Conservation (phyloP, 2,329 filamentous ascomycete genomes). For the Aaosphaeria arxii region DNA sequence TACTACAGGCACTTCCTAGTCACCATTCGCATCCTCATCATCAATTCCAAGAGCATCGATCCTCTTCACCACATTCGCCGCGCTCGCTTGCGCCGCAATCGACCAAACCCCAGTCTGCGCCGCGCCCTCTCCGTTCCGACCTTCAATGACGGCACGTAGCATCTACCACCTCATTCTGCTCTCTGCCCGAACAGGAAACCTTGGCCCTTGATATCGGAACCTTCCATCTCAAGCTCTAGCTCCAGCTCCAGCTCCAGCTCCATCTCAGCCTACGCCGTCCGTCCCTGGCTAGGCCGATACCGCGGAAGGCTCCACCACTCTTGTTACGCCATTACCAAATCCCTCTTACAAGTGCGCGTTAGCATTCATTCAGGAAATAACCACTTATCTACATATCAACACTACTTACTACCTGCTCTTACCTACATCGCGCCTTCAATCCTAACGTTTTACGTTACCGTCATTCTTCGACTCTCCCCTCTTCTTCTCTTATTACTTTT, state of each 20-base stretch:
- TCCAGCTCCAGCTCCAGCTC: not conserved
- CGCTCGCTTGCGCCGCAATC: no score
- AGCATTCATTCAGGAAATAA: no score
- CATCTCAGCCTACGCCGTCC: not conserved
- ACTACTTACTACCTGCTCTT: no score
- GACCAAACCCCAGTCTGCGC: no score
- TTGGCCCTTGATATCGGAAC: conserved; percentile 26
- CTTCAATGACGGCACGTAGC: conserved; percentile 43
- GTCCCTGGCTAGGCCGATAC: not conserved
- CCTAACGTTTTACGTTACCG: no score
- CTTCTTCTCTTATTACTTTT: conserved; percentile 16
- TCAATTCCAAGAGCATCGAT: no score
- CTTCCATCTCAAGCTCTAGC: not conserved
- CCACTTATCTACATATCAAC: no score
- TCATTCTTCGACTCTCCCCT: no score
- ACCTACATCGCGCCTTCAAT: no score
- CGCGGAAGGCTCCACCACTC: not conserved
- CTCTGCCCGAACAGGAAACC: conserved; percentile 37
- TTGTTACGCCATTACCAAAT: conserved; percentile 11
- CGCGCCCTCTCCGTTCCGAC: conserved; percentile 2
- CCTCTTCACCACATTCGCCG: no score
- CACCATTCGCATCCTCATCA: no score
- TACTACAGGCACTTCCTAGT: no score
- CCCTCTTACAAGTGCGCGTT: not conserved
- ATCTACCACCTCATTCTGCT: conserved; percentile 43